Conservation (phyloP, 805 yeast genomes). For the Candida quercuum region DNA sequence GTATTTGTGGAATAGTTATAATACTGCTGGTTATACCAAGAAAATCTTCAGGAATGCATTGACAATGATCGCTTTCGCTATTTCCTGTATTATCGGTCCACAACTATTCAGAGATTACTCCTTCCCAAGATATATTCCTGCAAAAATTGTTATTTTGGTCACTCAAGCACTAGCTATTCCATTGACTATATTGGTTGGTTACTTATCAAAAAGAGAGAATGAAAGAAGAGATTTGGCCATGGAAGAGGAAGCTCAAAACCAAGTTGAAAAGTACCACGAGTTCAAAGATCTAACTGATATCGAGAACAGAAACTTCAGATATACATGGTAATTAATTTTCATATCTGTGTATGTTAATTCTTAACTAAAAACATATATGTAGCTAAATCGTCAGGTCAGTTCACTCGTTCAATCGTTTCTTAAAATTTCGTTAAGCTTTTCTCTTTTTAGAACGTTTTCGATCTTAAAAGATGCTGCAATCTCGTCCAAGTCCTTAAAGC, state of each 20-base stretch:
- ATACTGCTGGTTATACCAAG: slow-evolving; percentile 57
- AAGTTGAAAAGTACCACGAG: neutral
- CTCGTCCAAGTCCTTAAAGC: slow-evolving; percentile 42
- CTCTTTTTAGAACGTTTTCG: slow-evolving; percentile 38
- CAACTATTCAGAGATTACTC: slow-evolving; percentile 46
- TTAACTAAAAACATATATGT: too few species aligned
- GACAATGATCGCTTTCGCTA: slow-evolving; percentile 50
- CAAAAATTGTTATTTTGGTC: slow-evolving; percentile 49
- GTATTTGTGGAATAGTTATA: slow-evolving; percentile 52
- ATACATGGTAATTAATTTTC: neutral
- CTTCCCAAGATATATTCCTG: slow-evolving; percentile 49
- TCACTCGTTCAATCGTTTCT: slow-evolving; percentile 1
- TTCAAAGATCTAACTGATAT: neutral
- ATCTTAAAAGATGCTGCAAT: slow-evolving; percentile 46
- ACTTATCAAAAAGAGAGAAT: slow-evolving; percentile 41
- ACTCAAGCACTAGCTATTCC: slow-evolving; percentile 43
- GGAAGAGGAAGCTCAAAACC: neutral
- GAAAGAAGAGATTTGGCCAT: slow-evolving; percentile 32
- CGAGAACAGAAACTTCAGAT: slow-evolving; percentile 1
- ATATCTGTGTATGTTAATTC: neutral
- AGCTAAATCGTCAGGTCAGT: too few species aligned
- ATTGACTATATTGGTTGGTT: slow-evolving; percentile 35
- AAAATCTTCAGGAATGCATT: slow-evolving; percentile 44
- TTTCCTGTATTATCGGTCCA: slow-evolving; percentile 56
- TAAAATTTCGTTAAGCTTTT: slow-evolving; percentile 30